Percentiles rank a stretch among this genome's conserved stretches.
Conservation (phyloP, 768 basidiomycete species). For the Mrakia gelida region DNA sequence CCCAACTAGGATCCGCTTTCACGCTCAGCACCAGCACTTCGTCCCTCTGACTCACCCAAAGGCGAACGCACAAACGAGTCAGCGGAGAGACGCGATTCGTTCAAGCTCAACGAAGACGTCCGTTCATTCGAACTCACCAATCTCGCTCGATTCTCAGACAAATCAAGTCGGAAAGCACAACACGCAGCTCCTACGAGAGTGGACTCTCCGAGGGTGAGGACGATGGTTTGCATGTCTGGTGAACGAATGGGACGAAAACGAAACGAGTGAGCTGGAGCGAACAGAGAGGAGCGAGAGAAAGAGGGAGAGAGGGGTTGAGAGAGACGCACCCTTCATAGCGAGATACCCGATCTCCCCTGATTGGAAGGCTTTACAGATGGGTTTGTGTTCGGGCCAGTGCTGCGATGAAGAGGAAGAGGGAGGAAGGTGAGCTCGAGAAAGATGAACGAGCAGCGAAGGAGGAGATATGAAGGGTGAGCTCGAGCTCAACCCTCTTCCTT, state of each 20-base stretch:
- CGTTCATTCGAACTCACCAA: not conserved
- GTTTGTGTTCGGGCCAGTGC: not conserved
- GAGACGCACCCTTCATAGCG: conserved; percentile 4
- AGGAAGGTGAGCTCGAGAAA: not conserved
- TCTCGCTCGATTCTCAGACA: not conserved
- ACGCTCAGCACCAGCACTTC: not conserved
- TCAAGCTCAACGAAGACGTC: not conserved
- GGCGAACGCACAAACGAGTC: not conserved
- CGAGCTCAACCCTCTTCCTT: not conserved
- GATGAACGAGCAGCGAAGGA: not conserved
- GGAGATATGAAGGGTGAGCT: not conserved
- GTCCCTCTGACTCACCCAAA: not conserved
- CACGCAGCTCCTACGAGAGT: not conserved
- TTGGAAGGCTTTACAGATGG: not conserved
- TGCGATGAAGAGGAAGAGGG: not conserved
- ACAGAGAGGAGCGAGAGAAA: not conserved
- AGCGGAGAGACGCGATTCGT: not conserved
- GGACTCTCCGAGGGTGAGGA: not conserved
- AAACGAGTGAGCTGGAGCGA: not conserved
- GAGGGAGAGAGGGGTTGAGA: not conserved
- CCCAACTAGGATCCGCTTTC: not conserved
- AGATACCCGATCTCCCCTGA: not conserved
- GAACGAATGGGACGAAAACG: not conserved
- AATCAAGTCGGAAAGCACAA: not conserved
- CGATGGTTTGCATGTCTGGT: conserved; percentile 10